Percentiles rank a stretch among this genome's conserved stretches.
Evolutionary conservation across 2,329 filamentous ascomycete genomes (phyloP).

Genomic region (Colletotrichum graminicola): DNA sequence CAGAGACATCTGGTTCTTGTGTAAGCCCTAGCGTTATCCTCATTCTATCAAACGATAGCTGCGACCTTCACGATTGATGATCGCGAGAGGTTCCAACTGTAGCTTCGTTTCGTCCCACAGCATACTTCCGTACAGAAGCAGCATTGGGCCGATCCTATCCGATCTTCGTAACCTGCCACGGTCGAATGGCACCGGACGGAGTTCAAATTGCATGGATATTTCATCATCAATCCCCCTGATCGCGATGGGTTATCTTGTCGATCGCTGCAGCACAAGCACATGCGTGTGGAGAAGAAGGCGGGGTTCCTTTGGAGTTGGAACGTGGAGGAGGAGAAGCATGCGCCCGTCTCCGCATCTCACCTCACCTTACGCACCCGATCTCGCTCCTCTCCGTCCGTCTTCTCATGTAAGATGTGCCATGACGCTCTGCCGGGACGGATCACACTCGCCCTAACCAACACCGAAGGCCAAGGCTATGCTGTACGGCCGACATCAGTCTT

Average conservation of each 20-base stretch:
- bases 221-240: constrained; percentile 10
- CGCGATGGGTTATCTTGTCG: constrained; percentile 20
- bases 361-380: constrained; percentile 14
- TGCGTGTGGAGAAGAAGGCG: constrained; percentile 31
- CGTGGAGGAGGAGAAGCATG: constrained; percentile 15
- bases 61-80: background rate
- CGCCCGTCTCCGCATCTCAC: constrained; percentile 15
- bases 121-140: background rate
- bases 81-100: background rate
- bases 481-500: background rate
- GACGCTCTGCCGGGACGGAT: constrained; percentile 22
- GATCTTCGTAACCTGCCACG: background rate
- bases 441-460: constrained; percentile 4
- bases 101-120: background rate
- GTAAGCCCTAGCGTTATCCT: background rate
- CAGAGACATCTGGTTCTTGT: background rate
- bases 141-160: too few species aligned
- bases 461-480: background rate
- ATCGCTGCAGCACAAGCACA: constrained; percentile 21
- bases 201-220: constrained; percentile 21
- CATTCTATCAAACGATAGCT: background rate
- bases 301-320: constrained; percentile 24
- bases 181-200: constrained; percentile 28
- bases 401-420: constrained; percentile 12
- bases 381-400: constrained; percentile 1